Evolutionary conservation across 2,329 filamentous ascomycete genomes (phyloP), one percentile per base, ranked within the genome.

Genomic region (Setomelanomma holmii): DNA sequence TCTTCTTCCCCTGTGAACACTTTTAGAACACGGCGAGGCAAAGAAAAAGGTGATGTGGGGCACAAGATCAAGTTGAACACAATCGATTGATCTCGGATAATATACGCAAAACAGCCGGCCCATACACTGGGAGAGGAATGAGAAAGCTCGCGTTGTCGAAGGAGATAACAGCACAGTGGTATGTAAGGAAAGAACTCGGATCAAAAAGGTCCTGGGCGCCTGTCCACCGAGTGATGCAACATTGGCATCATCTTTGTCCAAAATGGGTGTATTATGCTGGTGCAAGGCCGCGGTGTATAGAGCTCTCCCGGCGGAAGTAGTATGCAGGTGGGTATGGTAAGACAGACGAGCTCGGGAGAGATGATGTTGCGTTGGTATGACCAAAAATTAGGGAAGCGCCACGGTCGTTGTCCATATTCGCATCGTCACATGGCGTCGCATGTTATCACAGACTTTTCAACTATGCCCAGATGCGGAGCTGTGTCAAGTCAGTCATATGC

Each of bases 381-480:
- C 62, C 53, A 60, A 58, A 63, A 64, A 66, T 61, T 66, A 67
- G 54, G 40, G 53, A 49, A 56, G 53, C 50, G 60, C 68, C 64
- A 65, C 57, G 61, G 62, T 68, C 64, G 56, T 65, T 60, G 59
- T 69, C 56, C 55, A 61, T 49, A 62, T 58, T 64, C 60, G 62
- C 67, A 63, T 70, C 60, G 61, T 71, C 63, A 66, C 63, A 66
- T 68, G 57, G 59, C 60, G 56, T 66, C 63, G 59, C 58, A 58
- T 61, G 44, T 53, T 61, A 43, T 58, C 35, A 34, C 48, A 50
- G 60, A 49, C 50, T 44, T 53, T 40, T 58, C 53, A 40, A 59
- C 71, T 73, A 82, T 76, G 80, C 80, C 80, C 80, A 82, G 67
- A 82, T 80, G 53, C 80, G 79, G 53, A 82, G 74, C 80, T 82